These are phyloP conservation scores for Sporothrix brunneoviolacea DNA, from an alignment of 2,329 filamentous ascomycete genomes.

Conservation along the genomic window DNA sequence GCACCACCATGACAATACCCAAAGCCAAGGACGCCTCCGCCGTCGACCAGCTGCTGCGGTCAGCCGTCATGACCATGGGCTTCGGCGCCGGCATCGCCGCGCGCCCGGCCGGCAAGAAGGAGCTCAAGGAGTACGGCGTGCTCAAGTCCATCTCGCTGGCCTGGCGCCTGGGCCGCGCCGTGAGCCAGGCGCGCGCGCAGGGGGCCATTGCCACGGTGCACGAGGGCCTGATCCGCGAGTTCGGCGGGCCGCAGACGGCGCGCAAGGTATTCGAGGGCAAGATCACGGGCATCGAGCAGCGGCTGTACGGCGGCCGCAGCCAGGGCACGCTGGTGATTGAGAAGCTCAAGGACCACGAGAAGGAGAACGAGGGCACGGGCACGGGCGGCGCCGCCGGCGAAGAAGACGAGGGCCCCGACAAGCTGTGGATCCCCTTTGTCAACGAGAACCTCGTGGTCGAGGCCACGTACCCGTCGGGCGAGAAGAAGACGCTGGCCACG, in stretches of 20 bases:
- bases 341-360: constrained; percentile 19
- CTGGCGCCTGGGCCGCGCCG: constrained; percentile 47
- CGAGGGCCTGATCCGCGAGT: constrained; percentile 41
- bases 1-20: constrained; percentile 11
- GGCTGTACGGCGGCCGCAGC: constrained; percentile 42
- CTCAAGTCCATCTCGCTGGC: constrained; percentile 31
- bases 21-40: constrained; percentile 29
- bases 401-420: constrained; percentile 9
- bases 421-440: constrained; percentile 24
- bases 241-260: constrained; percentile 38
- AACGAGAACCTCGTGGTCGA: constrained; percentile 24
- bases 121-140: constrained; percentile 28
- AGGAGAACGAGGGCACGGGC: constrained; percentile 29
- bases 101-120: constrained; percentile 26
- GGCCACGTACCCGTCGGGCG: constrained; percentile 20
- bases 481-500: constrained; percentile 33
- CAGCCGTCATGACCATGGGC: constrained; percentile 31
- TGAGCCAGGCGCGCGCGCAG: constrained; percentile 39
- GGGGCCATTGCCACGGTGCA: constrained; percentile 38
- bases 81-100: constrained; percentile 35
- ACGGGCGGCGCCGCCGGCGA: constrained; percentile 3
- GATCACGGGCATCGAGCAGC: constrained; percentile 44
- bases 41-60: constrained; percentile 36
- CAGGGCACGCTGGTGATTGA: constrained; percentile 33
- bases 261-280: constrained; percentile 46